phyloP scores from a whole-genome alignment of 163 green algal genomes.

The Scenedesmus sp. region DNA sequence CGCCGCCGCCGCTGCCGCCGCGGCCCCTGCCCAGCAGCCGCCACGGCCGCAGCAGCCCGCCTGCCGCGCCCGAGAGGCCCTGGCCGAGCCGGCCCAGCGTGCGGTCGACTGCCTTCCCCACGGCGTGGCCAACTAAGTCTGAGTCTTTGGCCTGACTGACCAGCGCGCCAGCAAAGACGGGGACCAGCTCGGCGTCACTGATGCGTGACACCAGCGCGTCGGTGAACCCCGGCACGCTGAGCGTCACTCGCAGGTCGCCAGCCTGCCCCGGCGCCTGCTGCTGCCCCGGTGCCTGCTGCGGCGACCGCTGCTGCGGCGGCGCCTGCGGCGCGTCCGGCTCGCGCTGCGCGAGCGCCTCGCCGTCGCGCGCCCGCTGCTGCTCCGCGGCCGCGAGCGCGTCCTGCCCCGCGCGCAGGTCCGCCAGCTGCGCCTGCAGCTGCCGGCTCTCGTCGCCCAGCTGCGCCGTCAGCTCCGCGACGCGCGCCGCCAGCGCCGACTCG shows the following conservation, averaged over 20 bases:
- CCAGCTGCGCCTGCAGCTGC: not conserved
- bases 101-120: too few species aligned
- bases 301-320: constrained; percentile 21
- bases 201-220: constrained; percentile 17
- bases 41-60: too few species aligned
- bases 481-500: constrained; percentile 8
- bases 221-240: constrained; percentile 35
- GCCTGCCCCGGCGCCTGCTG: not conserved
- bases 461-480: not conserved
- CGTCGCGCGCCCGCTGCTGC: constrained; percentile 4
- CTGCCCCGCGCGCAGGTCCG: constrained; percentile 4
- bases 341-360: not conserved
- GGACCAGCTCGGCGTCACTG: constrained; percentile 27
- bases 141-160: constrained; percentile 3
- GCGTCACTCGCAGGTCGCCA: constrained; percentile 17
- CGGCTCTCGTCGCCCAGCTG: constrained; percentile 11
- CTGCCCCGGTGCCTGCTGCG: constrained; percentile 8
- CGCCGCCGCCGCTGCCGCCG: too few species aligned
- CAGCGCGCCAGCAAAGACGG: constrained; percentile 21
- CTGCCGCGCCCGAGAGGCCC: too few species aligned
- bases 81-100: too few species aligned
- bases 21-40: too few species aligned
- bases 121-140: too few species aligned
- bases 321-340: not conserved
- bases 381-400: constrained; percentile 4